Evolutionary conservation across 768 basidiomycete genomes (phyloP), one percentile per base, ranked within the genome.

Genomic region (Heimioporus sp.): DNA sequence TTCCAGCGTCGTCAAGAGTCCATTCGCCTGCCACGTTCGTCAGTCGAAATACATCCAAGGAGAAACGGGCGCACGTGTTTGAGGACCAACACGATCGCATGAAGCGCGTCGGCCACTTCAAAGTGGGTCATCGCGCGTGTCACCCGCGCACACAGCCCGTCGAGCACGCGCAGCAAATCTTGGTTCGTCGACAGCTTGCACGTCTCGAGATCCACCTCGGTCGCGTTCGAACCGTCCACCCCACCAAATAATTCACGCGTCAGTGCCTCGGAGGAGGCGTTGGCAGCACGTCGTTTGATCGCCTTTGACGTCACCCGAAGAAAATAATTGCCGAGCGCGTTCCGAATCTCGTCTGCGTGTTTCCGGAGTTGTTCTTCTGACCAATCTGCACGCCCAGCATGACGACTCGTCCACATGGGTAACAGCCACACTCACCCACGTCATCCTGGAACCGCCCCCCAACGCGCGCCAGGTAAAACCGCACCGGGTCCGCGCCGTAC

Each of bases 361-460:
- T 86, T 87, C 32, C 77, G 72, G 1, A 95, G 76, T 60, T 89
- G 85, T 40, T 75, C 73, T 12, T 74, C 71, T 0, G 87, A 87
- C 88, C 88, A 90, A 66, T 94, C 93, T 92, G 62, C 3, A n/a
- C 49, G 6, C 36, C 8, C 49, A 39, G 49, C 36, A 35, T 5
- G 3, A 21, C 43, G 7, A 20, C 15, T 36, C 28, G 13, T 39
- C 38, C 10, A 9, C 17, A 11, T 15, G 16, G 3, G 13, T 16
- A 34, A 17, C 19, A 12, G 11, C 9, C 43, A 28, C 8, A 50
- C 80, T 57, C 51, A 90, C 92, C 90, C 15, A 86, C 82, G 67
- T 97, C 92, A 45, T 80, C 78, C 47, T 78, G 77, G 67, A 89
- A 85, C 52, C 83, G 74, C 2, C 92, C 92, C 1, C 92, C 93